Base-by-base conservation (phyloP, 2,329 filamentous ascomycete species). In the Colletotrichum camelliae region DNA sequence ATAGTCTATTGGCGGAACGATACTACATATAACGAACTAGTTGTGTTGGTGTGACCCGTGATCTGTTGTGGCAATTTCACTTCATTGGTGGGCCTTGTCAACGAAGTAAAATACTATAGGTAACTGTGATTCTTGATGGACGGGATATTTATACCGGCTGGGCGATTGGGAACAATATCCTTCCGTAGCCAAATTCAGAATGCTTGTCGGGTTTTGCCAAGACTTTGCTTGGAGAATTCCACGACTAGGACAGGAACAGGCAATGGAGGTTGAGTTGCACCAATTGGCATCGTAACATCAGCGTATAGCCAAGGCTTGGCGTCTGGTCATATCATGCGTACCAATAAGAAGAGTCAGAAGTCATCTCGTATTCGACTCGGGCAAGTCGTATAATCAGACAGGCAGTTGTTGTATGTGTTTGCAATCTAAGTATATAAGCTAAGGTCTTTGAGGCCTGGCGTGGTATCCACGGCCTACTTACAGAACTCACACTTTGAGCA, bases 51-150 rank as follows among this genome's bases (percentile, higher is more conserved):
- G 29, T 18, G 58, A 61, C 58, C 29, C 55, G 12, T 15, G 9
- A 64, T 31, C 16, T 6, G 1, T 0, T 7, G 10, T 18, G 15
- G 12, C 15, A 61, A 1, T 0, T 29, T 4, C 1, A 21, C 9
- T 64, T 15, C 8, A 64, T 64, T 64, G 33, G 60, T 64, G 33
- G 60, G 60, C 7, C 33, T 64, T 39, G 29, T 31, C 12, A 1
- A 57, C 27, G 12, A 57, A 43, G 15, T 6, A 21, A 15, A 13
- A 31, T 4, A 60, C 5, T 29, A 60, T 27, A 27, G 29, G 13
- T 13, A 27, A 31, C 29, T 9, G n/a, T 48, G 39, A n/a, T 31
- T 13, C 57, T 18, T 29, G 21, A 29, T 29, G 37, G 37, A 37
- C 15, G 9, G 16, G 13, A 48, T 35, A 43, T 65, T 39, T 31